These are phyloP conservation scores for Barnettozyma californica DNA, from an alignment of 805 yeast species.

Conservation along the genomic window DNA sequence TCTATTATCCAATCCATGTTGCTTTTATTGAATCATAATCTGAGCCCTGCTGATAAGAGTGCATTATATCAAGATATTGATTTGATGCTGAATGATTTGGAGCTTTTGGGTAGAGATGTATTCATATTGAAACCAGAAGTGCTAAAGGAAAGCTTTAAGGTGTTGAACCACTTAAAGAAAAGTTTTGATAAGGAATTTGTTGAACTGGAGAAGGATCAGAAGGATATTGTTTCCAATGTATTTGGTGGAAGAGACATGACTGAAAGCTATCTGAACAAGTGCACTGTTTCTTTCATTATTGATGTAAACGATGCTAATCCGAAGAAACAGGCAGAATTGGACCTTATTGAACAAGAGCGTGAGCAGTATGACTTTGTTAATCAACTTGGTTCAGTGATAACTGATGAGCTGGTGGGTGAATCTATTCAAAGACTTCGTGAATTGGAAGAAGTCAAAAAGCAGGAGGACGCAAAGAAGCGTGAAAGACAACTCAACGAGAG, in stretches of 20 bases:
- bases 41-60: constrained; percentile 17
- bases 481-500: not conserved
- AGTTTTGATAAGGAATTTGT: constrained; percentile 22
- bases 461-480: constrained; percentile 7
- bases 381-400: constrained; percentile 20
- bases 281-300: constrained; percentile 25
- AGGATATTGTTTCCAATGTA: constrained; percentile 27
- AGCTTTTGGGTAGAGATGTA: constrained; percentile 20
- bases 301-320: constrained; percentile 12
- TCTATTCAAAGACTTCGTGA: constrained; percentile 15
- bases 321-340: constrained; percentile 2
- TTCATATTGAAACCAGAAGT: constrained; percentile 25
- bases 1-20: constrained; percentile 29
- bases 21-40: constrained; percentile 20
- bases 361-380: constrained; percentile 13
- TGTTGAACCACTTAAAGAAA: constrained; percentile 22
- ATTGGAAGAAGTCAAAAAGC: constrained; percentile 4
- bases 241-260: constrained; percentile 29
- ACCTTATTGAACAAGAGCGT: constrained; percentile 3
- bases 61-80: constrained; percentile 24
- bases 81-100: constrained; percentile 23
- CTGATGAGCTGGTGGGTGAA: constrained; percentile 12
- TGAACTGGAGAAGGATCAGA: constrained; percentile 25
- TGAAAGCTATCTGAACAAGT: constrained; percentile 25
- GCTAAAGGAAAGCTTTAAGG: constrained; percentile 25